Conservation (phyloP, 805 yeast genomes). For the Torulaspora microellipsoides region DNA sequence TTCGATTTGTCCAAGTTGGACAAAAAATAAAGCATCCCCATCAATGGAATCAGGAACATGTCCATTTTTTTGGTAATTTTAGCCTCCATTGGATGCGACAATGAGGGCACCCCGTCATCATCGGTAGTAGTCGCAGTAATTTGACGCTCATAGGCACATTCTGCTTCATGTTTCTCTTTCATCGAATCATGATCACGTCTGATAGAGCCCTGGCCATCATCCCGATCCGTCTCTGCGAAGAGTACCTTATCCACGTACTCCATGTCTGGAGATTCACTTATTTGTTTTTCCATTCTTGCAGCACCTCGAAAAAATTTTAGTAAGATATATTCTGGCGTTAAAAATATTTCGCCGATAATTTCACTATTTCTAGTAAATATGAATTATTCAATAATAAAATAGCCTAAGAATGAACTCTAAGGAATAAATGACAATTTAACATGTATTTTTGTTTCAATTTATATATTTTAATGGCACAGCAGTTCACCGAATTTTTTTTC, state of each 20-base stretch:
- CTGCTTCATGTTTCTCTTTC: slow-evolving; percentile 5
- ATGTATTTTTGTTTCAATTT: too few relatives aligned
- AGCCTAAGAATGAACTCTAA: too few relatives aligned
- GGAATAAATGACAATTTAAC: too few relatives aligned
- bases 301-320: too few relatives aligned
- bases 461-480: too few relatives aligned
- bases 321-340: too few relatives aligned
- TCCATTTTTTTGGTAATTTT: slow-evolving; percentile 42
- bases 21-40: slow-evolving; percentile 41
- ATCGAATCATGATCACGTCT: slow-evolving; percentile 1
- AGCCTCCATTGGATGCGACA: slow-evolving; percentile 32
- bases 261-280: not conserved
- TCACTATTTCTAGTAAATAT: not conserved
- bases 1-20: slow-evolving; percentile 52
- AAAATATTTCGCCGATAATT: too few relatives aligned
- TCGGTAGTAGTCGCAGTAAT: slow-evolving; percentile 24
- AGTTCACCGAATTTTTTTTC: too few relatives aligned
- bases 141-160: slow-evolving; percentile 16
- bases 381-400: too few relatives aligned
- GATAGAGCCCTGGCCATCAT: not conserved
- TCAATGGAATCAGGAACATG: slow-evolving; percentile 40
- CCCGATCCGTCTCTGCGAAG: slow-evolving; percentile 4
- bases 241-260: slow-evolving; percentile 7
- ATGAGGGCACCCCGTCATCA: slow-evolving; percentile 27
- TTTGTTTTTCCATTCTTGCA: not conserved